Conservation (phyloP, 2,329 filamentous ascomycete species). For the Cordyceps cicadae region DNA sequence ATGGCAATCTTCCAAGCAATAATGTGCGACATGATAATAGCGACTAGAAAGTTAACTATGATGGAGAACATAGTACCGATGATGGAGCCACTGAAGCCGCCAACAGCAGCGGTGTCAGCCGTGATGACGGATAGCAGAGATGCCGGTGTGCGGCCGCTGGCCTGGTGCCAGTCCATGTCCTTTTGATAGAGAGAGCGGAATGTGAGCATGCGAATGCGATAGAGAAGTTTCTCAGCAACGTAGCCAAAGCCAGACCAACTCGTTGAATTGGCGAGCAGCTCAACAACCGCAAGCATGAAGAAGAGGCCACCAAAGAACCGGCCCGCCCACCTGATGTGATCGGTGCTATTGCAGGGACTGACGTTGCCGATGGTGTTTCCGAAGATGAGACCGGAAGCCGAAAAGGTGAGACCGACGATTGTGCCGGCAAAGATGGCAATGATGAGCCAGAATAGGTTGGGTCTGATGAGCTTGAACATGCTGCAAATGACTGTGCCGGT, state of each 20-base stretch:
- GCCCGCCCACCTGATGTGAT: conserved; percentile 28
- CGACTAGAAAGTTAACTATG: conserved; percentile 57
- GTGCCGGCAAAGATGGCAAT: conserved; percentile 34
- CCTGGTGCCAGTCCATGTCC: conserved; percentile 64
- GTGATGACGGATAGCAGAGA: conserved; percentile 60
- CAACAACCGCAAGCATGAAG: conserved; percentile 41
- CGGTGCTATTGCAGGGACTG: conserved; percentile 38
- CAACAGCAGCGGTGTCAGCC: conserved; percentile 57
- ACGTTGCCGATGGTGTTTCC: conserved; percentile 32
- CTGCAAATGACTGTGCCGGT: conserved; percentile 31
- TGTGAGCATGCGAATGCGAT: conserved; percentile 53
- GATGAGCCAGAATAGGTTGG: conserved; percentile 30
- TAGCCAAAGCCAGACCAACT: conserved; percentile 44
- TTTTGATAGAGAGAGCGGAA: conserved; percentile 59
- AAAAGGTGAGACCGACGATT: conserved; percentile 49
- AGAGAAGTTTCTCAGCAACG: conserved; percentile 55
- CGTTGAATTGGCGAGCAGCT: conserved; percentile 45
- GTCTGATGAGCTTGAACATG: conserved; percentile 29
- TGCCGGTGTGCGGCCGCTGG: conserved; percentile 51
- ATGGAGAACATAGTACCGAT: conserved; percentile 63
- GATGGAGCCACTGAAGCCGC: conserved; percentile 61
- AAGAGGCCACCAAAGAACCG: conserved; percentile 49
- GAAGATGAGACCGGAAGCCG: conserved; percentile 45
- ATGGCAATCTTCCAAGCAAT: conserved; percentile 70
- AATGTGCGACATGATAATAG: conserved; percentile 60